A percentile compares a stretch with the other conserved stretches of the same genome.
Conservation (phyloP, 106 monocot species). For the Alisma plantagoaquatica region DNA sequence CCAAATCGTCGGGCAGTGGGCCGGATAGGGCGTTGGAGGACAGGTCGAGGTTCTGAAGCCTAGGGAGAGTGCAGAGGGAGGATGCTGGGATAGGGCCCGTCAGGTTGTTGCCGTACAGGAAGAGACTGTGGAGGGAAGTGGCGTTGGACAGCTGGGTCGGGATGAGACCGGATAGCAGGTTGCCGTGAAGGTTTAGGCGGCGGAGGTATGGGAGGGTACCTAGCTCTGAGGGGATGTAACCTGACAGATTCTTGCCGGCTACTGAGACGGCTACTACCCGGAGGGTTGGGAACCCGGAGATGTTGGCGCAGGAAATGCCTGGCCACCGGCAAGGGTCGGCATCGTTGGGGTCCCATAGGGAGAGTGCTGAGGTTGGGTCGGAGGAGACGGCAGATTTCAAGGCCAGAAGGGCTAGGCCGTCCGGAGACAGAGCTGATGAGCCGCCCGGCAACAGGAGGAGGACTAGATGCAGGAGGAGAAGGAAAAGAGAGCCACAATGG, state of each 20-base stretch:
- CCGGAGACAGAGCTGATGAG: constrained; percentile 31
- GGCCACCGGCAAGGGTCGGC: constrained; percentile 42
- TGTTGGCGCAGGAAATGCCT: constrained; percentile 45
- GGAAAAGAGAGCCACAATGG: too few species aligned
- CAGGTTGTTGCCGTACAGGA: constrained; percentile 40
- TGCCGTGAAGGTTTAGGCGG: constrained; percentile 32
- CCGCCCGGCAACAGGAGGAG: too few species aligned
- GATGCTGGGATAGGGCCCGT: constrained; percentile 56
- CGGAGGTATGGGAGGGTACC: constrained; percentile 25
- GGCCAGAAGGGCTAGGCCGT: constrained; percentile 74
- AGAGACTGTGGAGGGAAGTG: constrained; percentile 11
- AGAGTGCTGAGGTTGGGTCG: constrained; percentile 45
- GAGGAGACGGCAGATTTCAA: constrained; percentile 58
- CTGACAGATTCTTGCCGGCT: constrained; percentile 39
- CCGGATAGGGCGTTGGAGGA: constrained; percentile 67
- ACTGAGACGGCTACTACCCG: constrained; percentile 29
- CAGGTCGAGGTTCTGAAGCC: constrained; percentile 69
- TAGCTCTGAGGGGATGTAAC: constrained; percentile 29
- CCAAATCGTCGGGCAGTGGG: constrained; percentile 48
- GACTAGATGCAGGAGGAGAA: too few species aligned
- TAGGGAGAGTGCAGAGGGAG: constrained; percentile 33
- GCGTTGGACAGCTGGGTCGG: constrained; percentile 22
- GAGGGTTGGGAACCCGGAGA: constrained; percentile 31
- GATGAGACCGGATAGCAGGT: constrained; percentile 26
- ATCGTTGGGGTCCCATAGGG: constrained; percentile 43